Evolutionary conservation across 352 stramenopile genomes (phyloP), one percentile per base, ranked within the genome.

Genomic region (Blastocystis sp.): DNA sequence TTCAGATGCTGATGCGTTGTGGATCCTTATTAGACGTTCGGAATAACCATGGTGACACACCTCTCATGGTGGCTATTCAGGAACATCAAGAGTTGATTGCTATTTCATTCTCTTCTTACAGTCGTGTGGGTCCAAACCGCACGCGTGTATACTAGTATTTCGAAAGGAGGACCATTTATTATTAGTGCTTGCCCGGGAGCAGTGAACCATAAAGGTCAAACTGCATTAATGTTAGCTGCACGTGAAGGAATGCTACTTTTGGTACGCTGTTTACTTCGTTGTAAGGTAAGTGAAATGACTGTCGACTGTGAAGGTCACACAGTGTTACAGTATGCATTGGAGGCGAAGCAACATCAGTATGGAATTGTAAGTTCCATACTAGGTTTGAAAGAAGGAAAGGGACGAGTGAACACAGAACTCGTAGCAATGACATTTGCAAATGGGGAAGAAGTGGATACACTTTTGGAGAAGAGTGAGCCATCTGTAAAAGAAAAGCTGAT

Each of bases 51-150:
- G 90, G 90, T 11, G 78, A 90, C 39, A 91, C 90, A 18, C 79
- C 90, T 30, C 70, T 91, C 8, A 90, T 91, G 82, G 81, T 90
- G 50, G 50, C 62, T 11, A 89, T 89, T 6, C 64, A 82, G 16
- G 63, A 87, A 34, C 47, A 62, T 20, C 75, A 91, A 16, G 76
- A 85, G 9, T 39, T 66, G n/a, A 62, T 91, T 41, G 41, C 76
- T 13, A 30, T 91, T 20, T 75, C 62, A 2, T 68, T 85, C 37
- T 43, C 68, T 9, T 85, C 87, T 39, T 50, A 90, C n/a, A 75
- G 88, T 16, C 73, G 87, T 43, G 47, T 82, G 45, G 88, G 75
- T 41, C 79, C 87, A n/a, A 54, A 76, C 50, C 34, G 69, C 13
- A 39, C 54, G 5, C 59, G 59, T 39, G 64, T 76, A 8, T 76